These are phyloP conservation scores for Volvariella volvacea DNA, from an alignment of 1,284 basidiomycete genomes.

Conservation along the genomic window DNA sequence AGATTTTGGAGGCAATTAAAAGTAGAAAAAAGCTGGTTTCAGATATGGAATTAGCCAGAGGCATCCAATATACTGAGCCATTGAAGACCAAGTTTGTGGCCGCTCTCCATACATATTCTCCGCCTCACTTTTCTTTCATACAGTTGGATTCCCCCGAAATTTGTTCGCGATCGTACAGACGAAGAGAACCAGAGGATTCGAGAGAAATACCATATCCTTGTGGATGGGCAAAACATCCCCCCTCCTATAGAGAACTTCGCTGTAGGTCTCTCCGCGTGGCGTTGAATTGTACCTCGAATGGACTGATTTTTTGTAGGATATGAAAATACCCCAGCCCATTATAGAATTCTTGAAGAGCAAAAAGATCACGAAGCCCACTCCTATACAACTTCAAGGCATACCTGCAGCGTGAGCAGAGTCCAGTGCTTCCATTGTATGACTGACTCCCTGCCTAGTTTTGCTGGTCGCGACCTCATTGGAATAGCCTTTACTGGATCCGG, in stretches of 20 bases:
- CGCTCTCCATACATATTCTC: conserved; percentile 1
- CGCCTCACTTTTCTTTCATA: conserved; percentile 4
- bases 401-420: conserved; percentile 75
- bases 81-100: conserved; percentile 71
- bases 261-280: conserved; percentile 34
- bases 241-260: conserved; percentile 90
- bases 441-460: conserved; percentile 48
- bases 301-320: conserved; percentile 56
- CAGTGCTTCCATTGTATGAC: background rate
- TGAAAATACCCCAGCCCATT: conserved; percentile 91
- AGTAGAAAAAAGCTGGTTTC: conserved; percentile 87
- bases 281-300: conserved; percentile 10
- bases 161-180: conserved; percentile 66
- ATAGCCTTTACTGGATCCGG: conserved; percentile 93
- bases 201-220: conserved; percentile 88
- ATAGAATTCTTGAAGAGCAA: conserved; percentile 80
- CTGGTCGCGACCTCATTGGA: conserved; percentile 92
- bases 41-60: conserved; percentile 89
- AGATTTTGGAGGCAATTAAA: conserved; percentile 88
- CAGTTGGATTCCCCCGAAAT: conserved; percentile 87
- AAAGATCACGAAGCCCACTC: conserved; percentile 84
- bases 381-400: conserved; percentile 96
- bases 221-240: conserved; percentile 89
- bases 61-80: conserved; percentile 86
- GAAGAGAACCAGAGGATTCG: conserved; percentile 74